These are phyloP conservation scores for Aspergillus mulundensis DNA, from an alignment of 495 filamentous ascomycete species.

Conservation along the genomic window DNA sequence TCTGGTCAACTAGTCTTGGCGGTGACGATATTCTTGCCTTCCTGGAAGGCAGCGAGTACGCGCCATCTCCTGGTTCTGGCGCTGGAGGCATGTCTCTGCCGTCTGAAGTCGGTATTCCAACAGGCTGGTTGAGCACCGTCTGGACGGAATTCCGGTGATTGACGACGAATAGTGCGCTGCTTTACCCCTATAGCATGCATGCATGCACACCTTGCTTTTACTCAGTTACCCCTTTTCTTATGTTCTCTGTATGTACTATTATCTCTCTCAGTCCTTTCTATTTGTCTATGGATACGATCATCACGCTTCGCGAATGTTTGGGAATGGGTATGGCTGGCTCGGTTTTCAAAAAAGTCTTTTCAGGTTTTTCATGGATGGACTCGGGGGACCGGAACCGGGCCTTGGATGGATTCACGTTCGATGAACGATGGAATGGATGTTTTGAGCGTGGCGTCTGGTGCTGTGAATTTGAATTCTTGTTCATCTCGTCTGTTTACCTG, in stretches of 20 bases:
- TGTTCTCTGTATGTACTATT: constrained; percentile 20
- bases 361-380: background rate
- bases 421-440: background rate
- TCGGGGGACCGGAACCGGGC: background rate
- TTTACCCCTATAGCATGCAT: no score
- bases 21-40: constrained; percentile 47
- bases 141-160: constrained; percentile 37
- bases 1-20: constrained; percentile 38
- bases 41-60: constrained; percentile 43
- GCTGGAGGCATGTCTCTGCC: constrained; percentile 15
- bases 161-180: no score
- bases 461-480: background rate
- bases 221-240: background rate
- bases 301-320: background rate
- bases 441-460: background rate
- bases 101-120: constrained; percentile 34
- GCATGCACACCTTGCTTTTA: background rate
- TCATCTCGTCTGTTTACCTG: background rate
- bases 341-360: background rate
- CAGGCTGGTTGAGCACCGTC: constrained; percentile 41
- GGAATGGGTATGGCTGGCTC: background rate
- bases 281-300: constrained; percentile 4
- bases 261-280: constrained; percentile 12
- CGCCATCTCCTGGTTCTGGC: constrained; percentile 23
- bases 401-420: background rate